Conservation (phyloP, 495 filamentous ascomycete genomes). For the Penicillium roqueforti region DNA sequence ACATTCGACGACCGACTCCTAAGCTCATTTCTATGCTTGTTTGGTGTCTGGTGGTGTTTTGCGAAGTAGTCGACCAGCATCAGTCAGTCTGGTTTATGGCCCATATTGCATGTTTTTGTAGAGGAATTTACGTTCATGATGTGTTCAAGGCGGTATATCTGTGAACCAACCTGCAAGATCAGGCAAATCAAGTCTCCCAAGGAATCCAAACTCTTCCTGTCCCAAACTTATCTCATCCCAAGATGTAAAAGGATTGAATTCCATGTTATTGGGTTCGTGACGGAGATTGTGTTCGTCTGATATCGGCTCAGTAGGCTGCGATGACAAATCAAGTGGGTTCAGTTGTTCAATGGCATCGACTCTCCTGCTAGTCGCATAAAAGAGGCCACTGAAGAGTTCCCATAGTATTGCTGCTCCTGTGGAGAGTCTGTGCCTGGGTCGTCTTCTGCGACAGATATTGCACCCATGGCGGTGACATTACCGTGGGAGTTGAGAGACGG, state of each 20-base stretch:
- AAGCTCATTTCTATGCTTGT: not conserved
- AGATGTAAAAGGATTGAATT: conserved; percentile 18
- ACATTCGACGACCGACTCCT: not conserved
- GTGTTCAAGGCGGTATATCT: conserved; percentile 25
- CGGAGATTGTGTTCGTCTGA: not conserved
- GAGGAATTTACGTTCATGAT: not conserved
- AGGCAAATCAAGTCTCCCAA: conserved; percentile 27
- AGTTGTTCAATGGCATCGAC: conserved; percentile 15
- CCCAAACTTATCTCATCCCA: conserved; percentile 25
- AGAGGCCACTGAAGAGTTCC: conserved; percentile 40
- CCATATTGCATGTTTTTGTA: not conserved
- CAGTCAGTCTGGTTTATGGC: not conserved
- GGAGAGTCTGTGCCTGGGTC: conserved; percentile 23
- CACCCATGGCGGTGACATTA: conserved; percentile 38
- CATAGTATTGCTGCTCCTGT: conserved; percentile 37
- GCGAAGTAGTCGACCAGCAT: not conserved
- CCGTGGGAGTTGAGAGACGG: conserved; percentile 23
- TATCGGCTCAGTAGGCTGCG: conserved; percentile 1
- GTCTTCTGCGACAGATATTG: conserved; percentile 26
- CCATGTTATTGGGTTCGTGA: conserved; percentile 2
- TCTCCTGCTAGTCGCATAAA: conserved; percentile 40
- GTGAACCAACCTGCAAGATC: conserved; percentile 39
- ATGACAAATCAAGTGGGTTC: not conserved
- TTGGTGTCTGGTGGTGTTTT: not conserved
- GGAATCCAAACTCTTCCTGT: conserved; percentile 30